Evolutionary conservation across 78 protist genomes (phyloP), one percentile per base, ranked within the genome.

Genomic region (Chrysochromulina tobinii): DNA sequence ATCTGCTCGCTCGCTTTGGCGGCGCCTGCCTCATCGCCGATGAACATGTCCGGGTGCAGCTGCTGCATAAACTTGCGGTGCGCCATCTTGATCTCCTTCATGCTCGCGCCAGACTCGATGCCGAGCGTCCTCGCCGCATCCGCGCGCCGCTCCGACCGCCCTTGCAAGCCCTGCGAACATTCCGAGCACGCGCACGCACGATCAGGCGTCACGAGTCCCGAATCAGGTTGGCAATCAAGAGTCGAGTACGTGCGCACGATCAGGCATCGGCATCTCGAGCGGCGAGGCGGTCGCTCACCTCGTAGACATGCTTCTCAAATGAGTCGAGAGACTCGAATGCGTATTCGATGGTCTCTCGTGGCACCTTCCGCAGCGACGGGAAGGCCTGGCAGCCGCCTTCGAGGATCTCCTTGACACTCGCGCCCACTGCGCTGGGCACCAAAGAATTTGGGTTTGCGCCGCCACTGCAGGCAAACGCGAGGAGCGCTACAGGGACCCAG

Each of bases 1-100:
- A 75, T 75, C 18, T 58, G 58, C 23, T 75, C 84, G 57, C 2
- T 50, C 38, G 84, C 84, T 5, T 25, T 27, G n/a, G 84, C 84
- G n/a, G 58, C 84, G 23, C 84, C 84, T n/a, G 3, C 84, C 58
- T 50, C 58, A 7, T 75, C 84, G 59, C 59, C 59, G 59, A 75
- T 58, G 84, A 75, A 75, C n/a, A 90, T 85, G 51, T 94, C 96
- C 17, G 96, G 96, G 57, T 95, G 96, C 25, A 21, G 53, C 87
- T 61, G 1, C 84, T 87, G 20, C 15, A 92, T 73, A 50, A 57
- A 61, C 64, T 55, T 58, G 27, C 92, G 4, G 93, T 94, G 94
- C 54, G 96, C 94, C 61, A 27, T 0, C 89, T 93, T 88, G 27
- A 95, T 68, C 50, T 94, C 95, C 5, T 57, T 89, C 51, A 20